Evolutionary conservation across 805 yeast species (phyloP), one percentile per base, ranked within the genome.

Genomic region (Ogataea dorogensis): DNA sequence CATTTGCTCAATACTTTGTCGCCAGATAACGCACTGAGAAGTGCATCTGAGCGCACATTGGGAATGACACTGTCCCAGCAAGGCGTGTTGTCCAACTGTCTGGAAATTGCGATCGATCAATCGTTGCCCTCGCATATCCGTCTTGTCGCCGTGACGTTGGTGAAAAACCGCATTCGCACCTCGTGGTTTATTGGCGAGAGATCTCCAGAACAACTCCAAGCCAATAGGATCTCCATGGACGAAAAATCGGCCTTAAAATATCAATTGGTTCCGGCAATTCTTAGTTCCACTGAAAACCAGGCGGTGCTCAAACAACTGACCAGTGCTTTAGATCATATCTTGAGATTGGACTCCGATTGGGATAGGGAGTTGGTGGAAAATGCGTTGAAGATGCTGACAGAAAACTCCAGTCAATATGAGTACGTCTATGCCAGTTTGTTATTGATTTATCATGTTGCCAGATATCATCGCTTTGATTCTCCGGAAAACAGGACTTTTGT

Each of bases 91-190:
- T 61, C 67, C 7, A 64, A 61, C 42, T 62, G 71, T 31, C 61
- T 73, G 15, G 74, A 68, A 17, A 59, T 74, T 41, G 58, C 65
- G 16, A 47, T 51, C 9, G 75, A 70, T 33, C 49, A 51, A 8
- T 44, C 58, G 13, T 56, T 72, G 11, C 65, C 76, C 5, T 59
- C 62, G 2, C 73, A 68, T 16, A 69, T 83, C 32, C 73, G 79
- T 48, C 65, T 77, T 31, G 85, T 94, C 9, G 82, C 94, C 2
- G 88, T 93, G 0, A 79, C 91, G 4, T 86, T 77, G 59, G 76
- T 87, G 59, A 91, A 91, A 58, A 89, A 91, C 59, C 70, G 79
- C 38, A 70, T 87, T 15, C 64, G 69, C 11, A 69, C 75, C 23
- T 69, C 74, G 33, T 89, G 97, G 97, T 49, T 51, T 22, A 59